Evolutionary conservation across 2,329 filamentous ascomycete genomes (phyloP), one percentile per base, ranked within the genome.

Genomic region (Xylaria sp.): DNA sequence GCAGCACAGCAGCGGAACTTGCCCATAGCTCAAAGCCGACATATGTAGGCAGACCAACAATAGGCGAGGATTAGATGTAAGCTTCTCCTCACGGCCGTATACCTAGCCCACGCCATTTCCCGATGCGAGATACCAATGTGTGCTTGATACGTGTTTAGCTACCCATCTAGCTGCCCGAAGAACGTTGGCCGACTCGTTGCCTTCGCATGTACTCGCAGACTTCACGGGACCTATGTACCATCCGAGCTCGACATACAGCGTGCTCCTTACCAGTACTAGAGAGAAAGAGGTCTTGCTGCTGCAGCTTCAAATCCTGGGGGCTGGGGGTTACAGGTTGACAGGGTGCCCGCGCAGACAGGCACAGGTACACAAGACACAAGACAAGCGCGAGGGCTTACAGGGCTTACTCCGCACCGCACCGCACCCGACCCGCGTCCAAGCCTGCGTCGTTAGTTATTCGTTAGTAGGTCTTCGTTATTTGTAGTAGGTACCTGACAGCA

Each of bases 211-310:
- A 20, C 32, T 50, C 43, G 15, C 64, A 53, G 36, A 30, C 56
- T 50, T 57, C 41, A 52, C 60, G 56, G 67, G 64, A 52, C 63
- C 53, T 66, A 30, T 34, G 34, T 56, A 28, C 43, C 50, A 39
- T 50, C n/a, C 23, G n/a, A 55, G 41, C 32, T 52, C 36, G 34
- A 32, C 28, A 7, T 18, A 60, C 30, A 41, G 13, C 53, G 20
- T 56, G 32, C 32, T 23, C 15, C 32, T 36, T 64, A 20, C 45
- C 39, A 45, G 55, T 56, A 30, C 36, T 55, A 36, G 43, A 50
- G 57, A 67, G 60, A 63, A 65, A 45, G 52, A 43, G n/a, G n/a
- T 53, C 62, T 62, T 62, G 66, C 53, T 36, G 52, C 28, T 45
- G 48, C 41, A 56, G 52, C 36, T 56, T 36, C 36, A 25, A 45